Evolutionary conservation across 2,329 filamentous ascomycete genomes (phyloP), one percentile per base, ranked within the genome.

Genomic region (Fusarium papillatum): DNA sequence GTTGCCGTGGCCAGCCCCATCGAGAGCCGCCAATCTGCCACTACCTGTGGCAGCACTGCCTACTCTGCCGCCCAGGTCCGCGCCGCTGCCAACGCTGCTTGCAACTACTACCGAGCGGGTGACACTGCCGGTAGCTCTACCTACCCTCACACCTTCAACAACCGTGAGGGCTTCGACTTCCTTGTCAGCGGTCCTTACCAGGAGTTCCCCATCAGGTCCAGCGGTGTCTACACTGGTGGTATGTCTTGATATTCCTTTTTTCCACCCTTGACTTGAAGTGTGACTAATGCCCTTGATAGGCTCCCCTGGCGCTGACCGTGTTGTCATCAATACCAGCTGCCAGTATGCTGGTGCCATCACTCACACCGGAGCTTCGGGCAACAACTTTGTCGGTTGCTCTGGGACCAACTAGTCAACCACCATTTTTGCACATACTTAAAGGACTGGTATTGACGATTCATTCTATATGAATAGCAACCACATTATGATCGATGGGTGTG

Each of bases 361-460:
- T 1, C 93, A 95, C 80, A 93, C 91, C 26, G 93, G 93, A 34
- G 93, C 93, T 22, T 90, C 88, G 63, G 91, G 91, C 10, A 92
- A 94, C 81, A 86, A 89, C 83, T 95, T 95, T 83, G 91, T 94
- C 68, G 88, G 86, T n/a, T 94, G 93, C 83, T 73, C 66, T 0
- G 81, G 80, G 6, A 82, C 80, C 6, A 67, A 2, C 66, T 78
- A 70, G 48, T 7, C 24, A 31, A 89, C 78, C 90, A 22, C 19
- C 19, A 5, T 13, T 62, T 8, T 17, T 34, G 11, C 7, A 34
- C 14, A n/a, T n/a, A n/a, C 50, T 34, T 7, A 10, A 9, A 0
- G 19, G 2, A 22, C 11, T 5, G n/a, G 11, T 55, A 14, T 16
- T 22, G 6, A 3, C 2, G 19, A 34, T 4, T n/a, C 7, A 55